Conservation (phyloP, 495 filamentous ascomycete species). For the Neurospora tetraspora region DNA sequence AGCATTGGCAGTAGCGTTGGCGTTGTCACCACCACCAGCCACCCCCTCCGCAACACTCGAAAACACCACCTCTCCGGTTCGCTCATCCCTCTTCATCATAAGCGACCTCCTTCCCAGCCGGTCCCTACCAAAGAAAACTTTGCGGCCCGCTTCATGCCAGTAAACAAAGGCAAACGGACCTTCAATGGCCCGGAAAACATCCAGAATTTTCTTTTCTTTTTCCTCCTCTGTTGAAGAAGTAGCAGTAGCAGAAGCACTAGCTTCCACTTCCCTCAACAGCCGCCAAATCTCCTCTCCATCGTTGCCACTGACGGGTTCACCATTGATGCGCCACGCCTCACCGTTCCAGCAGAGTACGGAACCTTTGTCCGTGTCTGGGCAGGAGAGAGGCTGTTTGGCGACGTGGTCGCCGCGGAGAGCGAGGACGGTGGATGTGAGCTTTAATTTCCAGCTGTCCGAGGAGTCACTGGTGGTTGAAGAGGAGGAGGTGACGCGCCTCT, state of each 20-base stretch:
- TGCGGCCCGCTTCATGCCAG: slow-evolving; percentile 51
- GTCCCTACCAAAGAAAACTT: slow-evolving; percentile 74
- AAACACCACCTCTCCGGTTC: slow-evolving; percentile 45
- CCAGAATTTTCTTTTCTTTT: slow-evolving; percentile 31
- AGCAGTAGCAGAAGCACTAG: slow-evolving; percentile 19
- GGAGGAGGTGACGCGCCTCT: slow-evolving; percentile 14
- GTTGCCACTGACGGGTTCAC: slow-evolving; percentile 50
- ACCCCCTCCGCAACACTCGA: slow-evolving; percentile 62
- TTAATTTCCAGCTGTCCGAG: slow-evolving; percentile 28
- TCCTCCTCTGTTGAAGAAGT: neutral
- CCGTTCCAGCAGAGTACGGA: slow-evolving; percentile 95
- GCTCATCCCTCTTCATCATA: slow-evolving; percentile 39
- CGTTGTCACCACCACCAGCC: neutral
- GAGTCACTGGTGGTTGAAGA: neutral
- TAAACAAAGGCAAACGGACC: slow-evolving; percentile 92
- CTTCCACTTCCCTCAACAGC: slow-evolving; percentile 40
- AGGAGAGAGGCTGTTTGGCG: slow-evolving; percentile 62
- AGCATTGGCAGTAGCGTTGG: neutral
- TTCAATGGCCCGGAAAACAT: slow-evolving; percentile 51
- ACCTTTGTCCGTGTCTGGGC: slow-evolving; percentile 43
- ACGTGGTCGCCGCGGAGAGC: slow-evolving; percentile 67
- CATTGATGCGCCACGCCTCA: slow-evolving; percentile 78
- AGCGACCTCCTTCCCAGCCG: slow-evolving; percentile 79
- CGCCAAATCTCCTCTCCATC: slow-evolving; percentile 66
- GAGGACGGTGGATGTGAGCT: slow-evolving; percentile 75